phyloP scores from a whole-genome alignment of 2,329 filamentous ascomycete genomes.

The Septoria linicola region DNA sequence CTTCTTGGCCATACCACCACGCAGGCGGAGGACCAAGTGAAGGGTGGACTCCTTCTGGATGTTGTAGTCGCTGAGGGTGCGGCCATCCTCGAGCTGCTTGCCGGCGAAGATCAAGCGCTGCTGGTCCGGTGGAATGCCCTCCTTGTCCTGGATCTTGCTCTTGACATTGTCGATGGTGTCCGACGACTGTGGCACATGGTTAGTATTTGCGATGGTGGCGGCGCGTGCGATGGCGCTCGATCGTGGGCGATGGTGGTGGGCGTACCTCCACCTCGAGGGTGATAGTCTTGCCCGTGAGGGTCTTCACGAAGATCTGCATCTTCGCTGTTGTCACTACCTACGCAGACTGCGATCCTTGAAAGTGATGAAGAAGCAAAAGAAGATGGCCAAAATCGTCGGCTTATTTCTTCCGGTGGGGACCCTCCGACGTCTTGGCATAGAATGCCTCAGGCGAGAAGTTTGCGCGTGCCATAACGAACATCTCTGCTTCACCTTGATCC shows the following conservation, averaged over 20 bases:
- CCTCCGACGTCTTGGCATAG: too few species aligned
- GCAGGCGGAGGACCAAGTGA: slow-evolving; percentile 94
- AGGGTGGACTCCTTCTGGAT: slow-evolving; percentile 99
- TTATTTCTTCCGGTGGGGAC: too few species aligned
- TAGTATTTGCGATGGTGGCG: slow-evolving; percentile 7
- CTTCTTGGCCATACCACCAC: slow-evolving; percentile 96
- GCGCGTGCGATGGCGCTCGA: slow-evolving; percentile 1
- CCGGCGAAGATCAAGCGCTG: slow-evolving; percentile 99
- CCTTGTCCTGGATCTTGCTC: slow-evolving; percentile 98
- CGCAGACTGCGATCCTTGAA: slow-evolving; percentile 16
- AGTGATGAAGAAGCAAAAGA: slow-evolving; percentile 9
- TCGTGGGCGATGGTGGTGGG: slow-evolving; percentile 34
- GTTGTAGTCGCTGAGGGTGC: slow-evolving; percentile 99
- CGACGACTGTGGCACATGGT: slow-evolving; percentile 57
- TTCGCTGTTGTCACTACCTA: slow-evolving; percentile 9
- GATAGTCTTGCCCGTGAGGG: slow-evolving; percentile 99
- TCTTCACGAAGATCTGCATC: slow-evolving; percentile 99
- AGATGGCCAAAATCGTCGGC: not conserved
- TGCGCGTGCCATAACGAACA: too few species aligned
- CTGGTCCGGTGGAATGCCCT: slow-evolving; percentile 98
- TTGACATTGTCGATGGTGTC: slow-evolving; percentile 99
- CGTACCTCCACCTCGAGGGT: slow-evolving; percentile 91
- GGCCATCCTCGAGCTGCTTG: slow-evolving; percentile 99
- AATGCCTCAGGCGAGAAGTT: too few species aligned
- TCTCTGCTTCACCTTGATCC: too few species aligned